Evolutionary conservation across 2,329 filamentous ascomycete species (phyloP), one percentile per base, ranked within the genome.

Genomic region (Ophiocordyceps camponoti-leonardi): DNA sequence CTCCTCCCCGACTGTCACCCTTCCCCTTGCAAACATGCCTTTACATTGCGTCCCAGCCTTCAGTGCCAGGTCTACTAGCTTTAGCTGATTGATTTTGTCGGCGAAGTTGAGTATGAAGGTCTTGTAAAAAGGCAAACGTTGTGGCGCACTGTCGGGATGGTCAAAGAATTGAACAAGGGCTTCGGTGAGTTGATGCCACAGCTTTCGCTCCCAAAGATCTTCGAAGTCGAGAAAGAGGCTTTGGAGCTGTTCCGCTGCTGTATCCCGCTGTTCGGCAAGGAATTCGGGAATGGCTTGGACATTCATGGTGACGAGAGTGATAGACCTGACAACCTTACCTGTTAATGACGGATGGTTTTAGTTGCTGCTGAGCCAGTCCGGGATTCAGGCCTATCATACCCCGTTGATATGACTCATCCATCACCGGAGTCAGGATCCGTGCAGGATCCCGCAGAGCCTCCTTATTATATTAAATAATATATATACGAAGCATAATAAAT

Each of bases 171-270:
- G 75, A 55, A 94, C 72, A 47, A 98, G 76, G 45, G 81, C 73
- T 59, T 94, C 83, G 33, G 92, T 98, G 54, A 98, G 82, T 68
- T 98, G 88, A 70, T 98, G 92, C 92, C 92, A 98, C 67, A 98
- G 76, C 69, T 95, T 95, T 58, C 90, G 81, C 72, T 98, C 92
- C 92, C 92, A 98, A 60, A 80, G 85, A 62, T 94, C 87, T 71
- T 98, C 92, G 53, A 98, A 94, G 57, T 82, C 79, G 56, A 98
- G 75, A 64, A 95, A 85, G 58, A 85, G 78, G 57, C 82, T 76
- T 67, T 95, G 88, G 45, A 94, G 77, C 62, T 94, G 84, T 54
- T 87, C 84, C 45, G 87, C 84, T 57, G 87, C 85, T 61, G 80
- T 72, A 60, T 94, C 86, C 61, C 87, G 83, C 75, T 93, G 85